Conservation (phyloP, 768 basidiomycete genomes). For the Leccinellum albellum region DNA sequence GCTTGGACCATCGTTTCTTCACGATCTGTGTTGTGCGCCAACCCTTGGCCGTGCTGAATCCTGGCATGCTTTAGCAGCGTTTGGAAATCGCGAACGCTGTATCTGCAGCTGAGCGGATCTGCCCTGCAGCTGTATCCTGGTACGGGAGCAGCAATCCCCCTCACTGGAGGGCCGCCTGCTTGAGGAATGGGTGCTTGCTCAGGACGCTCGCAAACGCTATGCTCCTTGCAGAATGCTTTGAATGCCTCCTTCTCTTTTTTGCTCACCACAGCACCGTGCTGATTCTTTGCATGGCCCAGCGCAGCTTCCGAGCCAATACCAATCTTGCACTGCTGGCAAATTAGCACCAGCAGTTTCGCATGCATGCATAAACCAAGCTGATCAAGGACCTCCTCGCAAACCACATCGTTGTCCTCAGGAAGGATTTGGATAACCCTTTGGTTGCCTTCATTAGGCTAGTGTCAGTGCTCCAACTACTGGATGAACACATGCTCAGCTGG, state of each 20-base stretch:
- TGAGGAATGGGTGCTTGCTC: not conserved
- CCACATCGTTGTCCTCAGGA: not conserved
- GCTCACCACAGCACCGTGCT: not conserved
- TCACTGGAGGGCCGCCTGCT: not conserved
- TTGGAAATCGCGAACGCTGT: not conserved
- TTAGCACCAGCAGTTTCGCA: not conserved
- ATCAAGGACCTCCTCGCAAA: not conserved
- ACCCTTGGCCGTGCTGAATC: not conserved
- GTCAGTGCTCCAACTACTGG: too few species aligned
- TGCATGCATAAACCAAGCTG: not conserved
- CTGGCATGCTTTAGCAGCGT: not conserved
- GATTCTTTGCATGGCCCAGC: not conserved
- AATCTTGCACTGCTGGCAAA: not conserved
- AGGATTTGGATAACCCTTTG: not conserved
- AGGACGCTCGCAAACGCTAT: not conserved
- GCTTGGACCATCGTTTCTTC: not conserved
- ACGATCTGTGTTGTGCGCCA: not conserved
- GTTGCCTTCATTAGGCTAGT: too few species aligned
- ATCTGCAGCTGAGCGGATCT: conserved; percentile 1
- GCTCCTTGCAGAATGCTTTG: not conserved
- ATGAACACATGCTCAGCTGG: too few species aligned
- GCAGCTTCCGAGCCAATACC: not conserved
- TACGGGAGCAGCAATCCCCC: not conserved
- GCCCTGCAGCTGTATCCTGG: conserved; percentile 2
- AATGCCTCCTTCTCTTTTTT: not conserved